Evolutionary conservation across 2,329 filamentous ascomycete genomes (phyloP), one percentile per base, ranked within the genome.

Genomic region (Colletotrichum kahawae): DNA sequence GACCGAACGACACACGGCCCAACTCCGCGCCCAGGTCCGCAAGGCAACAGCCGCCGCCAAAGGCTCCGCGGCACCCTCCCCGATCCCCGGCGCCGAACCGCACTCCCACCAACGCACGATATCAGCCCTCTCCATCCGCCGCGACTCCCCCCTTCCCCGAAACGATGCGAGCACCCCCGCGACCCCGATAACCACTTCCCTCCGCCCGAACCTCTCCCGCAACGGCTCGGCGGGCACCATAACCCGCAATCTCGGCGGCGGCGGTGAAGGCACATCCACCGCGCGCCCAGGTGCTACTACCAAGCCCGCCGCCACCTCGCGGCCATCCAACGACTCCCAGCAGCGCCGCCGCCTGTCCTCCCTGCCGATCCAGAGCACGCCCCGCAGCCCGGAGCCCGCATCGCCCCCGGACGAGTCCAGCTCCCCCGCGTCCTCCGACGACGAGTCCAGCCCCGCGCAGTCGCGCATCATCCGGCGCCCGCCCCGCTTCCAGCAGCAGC

Each of bases 21-120:
- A 98, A 82, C 95, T 98, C 63, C 92, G 95, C 78, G 95, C 94
- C 24, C 95, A 98, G 85, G 95, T 98, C 87, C 92, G 94, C 76
- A 97, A 93, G 81, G 92, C 93, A 57, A 92, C 90, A 4, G 89
- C 89, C 8, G 88, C 89, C 4, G 88, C 87, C 27, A 88, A 89
- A 67, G 89, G 89, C 71, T 91, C 91, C 5, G 84, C 87, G 21
- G 88, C 89, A 2, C 88, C 90, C 2, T 92, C 92, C 3, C 91
- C 92, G 3, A 81, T 89, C 18, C 90, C 89, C 18, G 87, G 88
- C 36, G 83, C 87, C 71, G 90, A 88, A 78, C 85, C 82, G 78
- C 80, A 80, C 78, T 76, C 74, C 78, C 77, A 84, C 71, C 80
- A 82, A 69, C 74, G 90, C 86, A 79, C 86, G 82, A 62, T 88